Base-by-base conservation (phyloP, 805 yeast species). In the Ogataea nitratoaversa region DNA sequence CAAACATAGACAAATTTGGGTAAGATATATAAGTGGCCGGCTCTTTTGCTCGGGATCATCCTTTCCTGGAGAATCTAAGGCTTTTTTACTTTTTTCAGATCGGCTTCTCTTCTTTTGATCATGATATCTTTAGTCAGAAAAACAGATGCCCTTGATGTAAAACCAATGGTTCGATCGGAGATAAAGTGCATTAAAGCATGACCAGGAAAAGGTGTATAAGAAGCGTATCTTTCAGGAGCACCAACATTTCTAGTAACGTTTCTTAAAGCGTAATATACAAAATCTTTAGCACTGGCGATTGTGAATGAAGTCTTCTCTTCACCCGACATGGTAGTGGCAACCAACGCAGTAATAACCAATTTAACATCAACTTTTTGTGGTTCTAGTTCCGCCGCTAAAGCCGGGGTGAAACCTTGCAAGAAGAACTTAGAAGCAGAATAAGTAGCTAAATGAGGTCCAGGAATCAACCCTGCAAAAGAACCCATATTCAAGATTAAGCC, bases 381-480 rank as follows among this genome's bases (percentile, higher is more conserved):
- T 37, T 71, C 67, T 55, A 93, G 71, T 64, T 93, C 99, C 24
- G 90, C 89, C 16, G 96, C 84, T 50, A 93, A 71, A 1, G 96
- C 89, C 37, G 76, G 68, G 36, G 93, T 84, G 98, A 98, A 93
- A 43, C 80, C 78, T 67, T 93, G 97, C 59, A 93, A 72, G 63
- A 93, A 93, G 6, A 95, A 88, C 69, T 93, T 93, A 34, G 97
- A 88, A 19, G 98, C 99, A 16, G 97, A 84, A 68, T 93, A 93
- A 9, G 90, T 84, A 16, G 98, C 95, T 52, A 93, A 74, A 51
- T 79, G 73, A 17, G 99, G 98, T 9, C 95, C 82, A 40, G 99
- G 98, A 34, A 87, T 70, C 50, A 90, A 72, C 3, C 98, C 99
- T 38, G 95, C 95, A 59, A 93, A 91, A 4, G 98, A 91, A 32